phyloP scores from a whole-genome alignment of 345 rosid genomes.

The Triadica sebifera region DNA sequence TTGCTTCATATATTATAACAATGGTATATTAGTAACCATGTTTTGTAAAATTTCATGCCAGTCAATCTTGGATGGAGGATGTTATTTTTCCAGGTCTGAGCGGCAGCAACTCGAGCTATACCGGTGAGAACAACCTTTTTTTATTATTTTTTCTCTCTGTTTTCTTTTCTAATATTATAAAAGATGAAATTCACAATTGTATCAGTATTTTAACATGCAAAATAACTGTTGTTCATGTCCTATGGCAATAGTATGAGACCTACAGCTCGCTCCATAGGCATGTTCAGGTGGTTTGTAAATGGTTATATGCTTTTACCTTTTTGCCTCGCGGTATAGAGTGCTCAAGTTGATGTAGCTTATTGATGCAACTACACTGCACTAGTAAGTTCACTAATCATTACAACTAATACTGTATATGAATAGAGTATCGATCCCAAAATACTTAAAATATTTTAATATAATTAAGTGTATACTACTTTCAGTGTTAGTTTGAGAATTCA shows the following conservation, averaged over 20 bases:
- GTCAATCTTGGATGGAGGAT: constrained; percentile 67
- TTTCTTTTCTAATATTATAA: background rate
- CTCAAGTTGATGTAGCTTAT: no score
- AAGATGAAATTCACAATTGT: background rate
- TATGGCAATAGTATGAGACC: background rate
- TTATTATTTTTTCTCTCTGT: background rate
- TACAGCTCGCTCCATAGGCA: background rate
- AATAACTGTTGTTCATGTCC: background rate
- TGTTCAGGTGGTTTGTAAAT: background rate
- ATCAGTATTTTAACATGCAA: background rate
- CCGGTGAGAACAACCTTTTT: constrained; percentile 46
- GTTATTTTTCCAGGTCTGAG: constrained; percentile 52
- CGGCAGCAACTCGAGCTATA: constrained; percentile 44
- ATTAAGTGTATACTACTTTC: no score
- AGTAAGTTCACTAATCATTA: no score
- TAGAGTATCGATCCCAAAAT: no score
- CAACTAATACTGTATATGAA: no score
- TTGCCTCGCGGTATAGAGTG: background rate
- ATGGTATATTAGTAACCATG: constrained; percentile 5
- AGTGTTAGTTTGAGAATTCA: no score
- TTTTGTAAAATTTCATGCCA: constrained; percentile 22
- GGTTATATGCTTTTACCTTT: background rate
- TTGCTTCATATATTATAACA: constrained; percentile 8
- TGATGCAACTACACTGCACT: no score
- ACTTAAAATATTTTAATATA: no score